These are phyloP conservation scores for Gnomoniopsis sp. DNA, from an alignment of 2,329 filamentous ascomycete species.

Conservation along the genomic window DNA sequence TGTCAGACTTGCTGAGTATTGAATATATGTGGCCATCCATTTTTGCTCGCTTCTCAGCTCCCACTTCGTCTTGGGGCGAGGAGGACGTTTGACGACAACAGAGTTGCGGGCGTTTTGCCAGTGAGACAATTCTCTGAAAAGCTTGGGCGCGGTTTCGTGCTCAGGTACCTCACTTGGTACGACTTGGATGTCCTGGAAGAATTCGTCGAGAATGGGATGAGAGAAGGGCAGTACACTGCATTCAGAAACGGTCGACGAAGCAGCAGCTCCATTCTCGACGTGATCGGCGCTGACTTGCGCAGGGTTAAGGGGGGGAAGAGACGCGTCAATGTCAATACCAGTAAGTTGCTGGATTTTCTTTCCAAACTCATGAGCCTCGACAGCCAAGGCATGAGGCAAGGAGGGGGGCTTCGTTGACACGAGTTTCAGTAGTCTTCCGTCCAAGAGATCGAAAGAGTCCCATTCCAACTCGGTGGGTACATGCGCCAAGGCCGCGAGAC, in stretches of 20 bases:
- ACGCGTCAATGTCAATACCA: neutral
- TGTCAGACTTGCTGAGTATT: constrained; percentile 68
- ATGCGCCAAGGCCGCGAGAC: constrained; percentile 7
- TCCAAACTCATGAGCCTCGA: constrained; percentile 5
- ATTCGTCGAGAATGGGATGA: constrained; percentile 43
- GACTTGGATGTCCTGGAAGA: constrained; percentile 40
- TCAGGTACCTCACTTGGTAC: constrained; percentile 27
- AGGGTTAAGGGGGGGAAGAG: neutral
- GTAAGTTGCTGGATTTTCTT: constrained; percentile 14
- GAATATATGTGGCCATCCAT: constrained; percentile 64
- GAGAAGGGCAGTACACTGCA: constrained; percentile 41
- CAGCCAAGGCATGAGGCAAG: constrained; percentile 7
- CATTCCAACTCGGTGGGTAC: constrained; percentile 17
- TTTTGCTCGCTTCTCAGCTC: constrained; percentile 53
- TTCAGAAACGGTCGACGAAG: neutral
- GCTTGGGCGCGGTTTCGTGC: constrained; percentile 24
- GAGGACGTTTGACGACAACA: constrained; percentile 36
- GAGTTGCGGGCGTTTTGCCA: constrained; percentile 61
- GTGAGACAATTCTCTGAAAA: constrained; percentile 50
- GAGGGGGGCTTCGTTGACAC: neutral
- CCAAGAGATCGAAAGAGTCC: constrained; percentile 25
- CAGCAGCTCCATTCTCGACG: neutral
- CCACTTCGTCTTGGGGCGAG: constrained; percentile 26
- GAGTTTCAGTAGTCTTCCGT: constrained; percentile 21
- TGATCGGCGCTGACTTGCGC: neutral